A percentile compares a stretch with the other conserved stretches of the same genome.
phyloP scores from a whole-genome alignment of 768 basidiomycete genomes.

The Auricularia sp. region DNA sequence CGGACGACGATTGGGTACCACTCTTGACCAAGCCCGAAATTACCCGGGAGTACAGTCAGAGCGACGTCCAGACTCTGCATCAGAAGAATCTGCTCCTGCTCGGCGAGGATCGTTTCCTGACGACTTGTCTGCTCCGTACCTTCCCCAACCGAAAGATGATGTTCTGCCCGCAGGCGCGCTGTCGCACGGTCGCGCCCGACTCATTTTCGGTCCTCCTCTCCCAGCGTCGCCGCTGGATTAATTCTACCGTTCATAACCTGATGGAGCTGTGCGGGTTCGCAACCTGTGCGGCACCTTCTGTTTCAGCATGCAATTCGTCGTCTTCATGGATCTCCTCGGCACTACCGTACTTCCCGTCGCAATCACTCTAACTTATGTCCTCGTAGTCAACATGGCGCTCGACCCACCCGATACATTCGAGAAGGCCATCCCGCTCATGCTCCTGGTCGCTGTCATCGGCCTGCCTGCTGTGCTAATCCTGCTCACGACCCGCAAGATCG shows the following conservation, averaged over 20 bases:
- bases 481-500: slow-evolving; percentile 86
- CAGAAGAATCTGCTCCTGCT: slow-evolving; percentile 95
- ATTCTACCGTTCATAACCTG: slow-evolving; percentile 97
- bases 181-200: slow-evolving; percentile 92
- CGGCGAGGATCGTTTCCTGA: slow-evolving; percentile 97
- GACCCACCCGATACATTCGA: slow-evolving; percentile 76
- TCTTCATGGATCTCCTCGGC: slow-evolving; percentile 91
- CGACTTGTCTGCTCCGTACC: slow-evolving; percentile 89
- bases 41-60: slow-evolving; percentile 93
- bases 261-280: slow-evolving; percentile 98
- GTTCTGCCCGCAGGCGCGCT: slow-evolving; percentile 93
- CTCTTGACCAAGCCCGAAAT: slow-evolving; percentile 96
- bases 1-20: slow-evolving; percentile 95
- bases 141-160: slow-evolving; percentile 99
- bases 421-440: slow-evolving; percentile 86
- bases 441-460: slow-evolving; percentile 85
- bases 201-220: slow-evolving; percentile 88
- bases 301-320: slow-evolving; percentile 99
- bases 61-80: slow-evolving; percentile 86
- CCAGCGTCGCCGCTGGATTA: slow-evolving; percentile 98
- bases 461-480: slow-evolving; percentile 87
- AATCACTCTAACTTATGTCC: slow-evolving; percentile 79
- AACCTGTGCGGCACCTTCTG: slow-evolving; percentile 98
- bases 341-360: slow-evolving; percentile 91
- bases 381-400: slow-evolving; percentile 73